Evolutionary conservation across 352 stramenopile species (phyloP).

Genomic region (Phytophthora boehmeriae): DNA sequence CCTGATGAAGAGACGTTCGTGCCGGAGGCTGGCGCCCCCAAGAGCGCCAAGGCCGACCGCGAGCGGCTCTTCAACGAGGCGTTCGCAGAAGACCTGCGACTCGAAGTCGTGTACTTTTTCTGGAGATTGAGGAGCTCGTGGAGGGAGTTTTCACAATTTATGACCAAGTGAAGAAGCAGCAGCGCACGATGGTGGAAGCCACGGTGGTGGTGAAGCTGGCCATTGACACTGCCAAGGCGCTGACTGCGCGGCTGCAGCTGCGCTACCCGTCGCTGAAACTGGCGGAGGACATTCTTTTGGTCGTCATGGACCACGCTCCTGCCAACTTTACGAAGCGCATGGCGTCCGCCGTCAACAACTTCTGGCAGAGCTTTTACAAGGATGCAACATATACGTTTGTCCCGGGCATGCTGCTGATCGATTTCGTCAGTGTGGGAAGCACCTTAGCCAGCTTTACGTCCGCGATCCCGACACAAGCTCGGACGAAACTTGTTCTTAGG

Average conservation of each 20-base stretch:
- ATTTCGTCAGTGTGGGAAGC: slow-evolving; percentile 14
- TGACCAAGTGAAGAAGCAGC: slow-evolving; percentile 37
- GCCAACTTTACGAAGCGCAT: not conserved
- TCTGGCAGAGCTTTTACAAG: slow-evolving; percentile 6
- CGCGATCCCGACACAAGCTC: slow-evolving; percentile 1
- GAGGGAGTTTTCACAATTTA: slow-evolving; percentile 33
- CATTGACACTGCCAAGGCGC: slow-evolving; percentile 17
- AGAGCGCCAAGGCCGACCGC: slow-evolving; percentile 2
- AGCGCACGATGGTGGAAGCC: slow-evolving; percentile 44
- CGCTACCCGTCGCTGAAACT: slow-evolving; percentile 21
- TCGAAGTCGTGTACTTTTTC: slow-evolving; percentile 33
- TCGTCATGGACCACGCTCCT: slow-evolving; percentile 10
- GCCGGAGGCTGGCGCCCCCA: not conserved
- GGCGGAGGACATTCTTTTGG: slow-evolving; percentile 10
- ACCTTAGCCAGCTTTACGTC: slow-evolving; percentile 20
- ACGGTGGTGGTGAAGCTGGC: slow-evolving; percentile 37
- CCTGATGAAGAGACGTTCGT: slow-evolving; percentile 2
- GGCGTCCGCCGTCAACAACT: not conserved
- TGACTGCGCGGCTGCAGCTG: slow-evolving; percentile 30
- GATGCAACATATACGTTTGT: slow-evolving; percentile 13
- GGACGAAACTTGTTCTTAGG: slow-evolving; percentile 1
- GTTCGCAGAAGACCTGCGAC: slow-evolving; percentile 32
- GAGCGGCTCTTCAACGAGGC: slow-evolving; percentile 21
- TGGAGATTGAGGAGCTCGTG: slow-evolving; percentile 34
- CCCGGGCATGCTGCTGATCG: slow-evolving; percentile 17